These are phyloP conservation scores for Leonotis leonurus DNA, from an alignment of 257 asterid genomes.

Conservation along the genomic window DNA sequence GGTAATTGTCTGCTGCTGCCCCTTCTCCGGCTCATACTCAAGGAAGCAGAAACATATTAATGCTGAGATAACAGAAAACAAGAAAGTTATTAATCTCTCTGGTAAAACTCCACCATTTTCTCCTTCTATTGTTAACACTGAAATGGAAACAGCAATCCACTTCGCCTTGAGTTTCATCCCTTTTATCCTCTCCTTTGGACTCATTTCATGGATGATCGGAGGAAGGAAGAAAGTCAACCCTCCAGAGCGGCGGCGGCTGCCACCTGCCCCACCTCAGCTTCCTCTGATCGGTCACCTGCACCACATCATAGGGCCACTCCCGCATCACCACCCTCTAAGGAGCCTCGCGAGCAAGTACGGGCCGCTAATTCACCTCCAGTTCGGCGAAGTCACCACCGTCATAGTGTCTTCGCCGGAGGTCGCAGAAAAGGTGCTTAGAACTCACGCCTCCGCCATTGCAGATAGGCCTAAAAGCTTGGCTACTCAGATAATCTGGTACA, in stretches of 20 bases:
- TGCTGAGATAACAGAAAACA: background rate
- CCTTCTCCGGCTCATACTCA: constrained; percentile 1
- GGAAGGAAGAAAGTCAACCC: constrained; percentile 10
- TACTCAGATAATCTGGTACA: constrained; percentile 21
- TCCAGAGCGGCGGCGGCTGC: constrained; percentile 9
- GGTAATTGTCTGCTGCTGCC: constrained; percentile 14
- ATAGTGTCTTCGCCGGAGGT: constrained; percentile 21
- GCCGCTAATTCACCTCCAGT: constrained; percentile 25
- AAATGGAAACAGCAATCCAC: constrained; percentile 12
- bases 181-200: constrained; percentile 6
- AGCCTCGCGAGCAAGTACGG: constrained; percentile 21
- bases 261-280: constrained; percentile 32
- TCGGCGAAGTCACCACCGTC: constrained; percentile 19
- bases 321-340: constrained; percentile 25
- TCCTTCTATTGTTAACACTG: constrained; percentile 6
- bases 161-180: constrained; percentile 14
- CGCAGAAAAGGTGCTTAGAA: constrained; percentile 23
- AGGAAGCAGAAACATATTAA: background rate
- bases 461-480: constrained; percentile 28
- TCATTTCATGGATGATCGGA: constrained; percentile 11
- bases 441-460: constrained; percentile 29
- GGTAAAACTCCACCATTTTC: background rate
- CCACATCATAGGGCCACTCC: constrained; percentile 21
- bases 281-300: constrained; percentile 33
- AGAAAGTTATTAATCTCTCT: no score